These are phyloP conservation scores for Kregervanrija delftensis DNA, from an alignment of 805 yeast genomes.

Conservation along the genomic window DNA sequence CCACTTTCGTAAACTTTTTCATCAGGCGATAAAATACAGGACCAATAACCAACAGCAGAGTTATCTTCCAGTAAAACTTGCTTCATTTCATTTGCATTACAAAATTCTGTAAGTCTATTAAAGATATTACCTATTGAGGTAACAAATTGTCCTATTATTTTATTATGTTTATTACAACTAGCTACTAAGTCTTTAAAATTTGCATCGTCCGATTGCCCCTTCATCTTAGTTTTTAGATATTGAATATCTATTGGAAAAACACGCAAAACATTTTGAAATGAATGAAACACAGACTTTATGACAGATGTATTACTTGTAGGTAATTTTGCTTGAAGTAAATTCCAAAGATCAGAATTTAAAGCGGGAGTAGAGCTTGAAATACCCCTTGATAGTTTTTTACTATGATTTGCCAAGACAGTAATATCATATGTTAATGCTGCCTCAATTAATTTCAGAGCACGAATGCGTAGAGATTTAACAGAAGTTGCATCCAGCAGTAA, in stretches of 20 bases:
- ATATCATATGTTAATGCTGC: slow-evolving; percentile 21
- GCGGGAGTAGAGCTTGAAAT: slow-evolving; percentile 15
- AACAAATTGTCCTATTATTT: slow-evolving; percentile 13
- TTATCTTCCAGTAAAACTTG: slow-evolving; percentile 33
- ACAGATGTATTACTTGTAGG: slow-evolving; percentile 12
- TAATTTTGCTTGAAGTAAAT: slow-evolving; percentile 17
- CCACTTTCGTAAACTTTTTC: slow-evolving; percentile 58
- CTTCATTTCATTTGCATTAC: slow-evolving; percentile 17
- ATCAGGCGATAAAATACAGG: slow-evolving; percentile 62
- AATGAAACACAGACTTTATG: slow-evolving; percentile 11
- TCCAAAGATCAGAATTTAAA: slow-evolving; percentile 20
- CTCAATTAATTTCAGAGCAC: slow-evolving; percentile 15
- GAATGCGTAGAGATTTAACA: slow-evolving; percentile 6
- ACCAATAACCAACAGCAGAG: slow-evolving; percentile 62
- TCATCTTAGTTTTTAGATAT: slow-evolving; percentile 13
- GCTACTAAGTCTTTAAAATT: slow-evolving; percentile 16
- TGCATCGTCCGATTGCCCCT: slow-evolving; percentile 1
- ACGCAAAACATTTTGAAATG: slow-evolving; percentile 13
- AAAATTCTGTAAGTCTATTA: slow-evolving; percentile 21
- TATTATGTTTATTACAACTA: slow-evolving; percentile 23
- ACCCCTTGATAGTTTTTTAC: slow-evolving; percentile 11
- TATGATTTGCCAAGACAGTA: slow-evolving; percentile 16
- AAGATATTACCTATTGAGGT: slow-evolving; percentile 17
- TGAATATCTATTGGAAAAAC: slow-evolving; percentile 20
- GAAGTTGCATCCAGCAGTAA: slow-evolving; percentile 21